Evolutionary conservation across 73 alveolate species (phyloP).

Genomic region (Stentor roeselii): DNA sequence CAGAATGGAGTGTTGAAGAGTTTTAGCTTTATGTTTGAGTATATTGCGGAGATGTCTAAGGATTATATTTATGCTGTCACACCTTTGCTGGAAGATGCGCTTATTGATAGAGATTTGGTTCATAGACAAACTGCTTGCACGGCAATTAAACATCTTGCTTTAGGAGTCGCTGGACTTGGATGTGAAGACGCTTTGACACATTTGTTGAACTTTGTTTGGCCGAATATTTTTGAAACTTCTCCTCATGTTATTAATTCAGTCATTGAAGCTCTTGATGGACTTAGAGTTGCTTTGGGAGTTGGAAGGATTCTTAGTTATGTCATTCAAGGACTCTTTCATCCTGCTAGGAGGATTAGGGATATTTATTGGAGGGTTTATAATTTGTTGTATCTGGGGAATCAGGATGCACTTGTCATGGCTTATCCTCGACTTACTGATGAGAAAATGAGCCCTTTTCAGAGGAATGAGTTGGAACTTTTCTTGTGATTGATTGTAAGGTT

Average conservation of each 20-base stretch:
- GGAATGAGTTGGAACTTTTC: slow-evolving; percentile 67
- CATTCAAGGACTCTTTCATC: slow-evolving; percentile 97
- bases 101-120: slow-evolving; percentile 98
- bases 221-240: slow-evolving; percentile 98
- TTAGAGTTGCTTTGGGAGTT: slow-evolving; percentile 97
- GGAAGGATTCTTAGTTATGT: slow-evolving; percentile 87
- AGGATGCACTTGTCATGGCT: slow-evolving; percentile 47
- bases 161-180: slow-evolving; percentile 92
- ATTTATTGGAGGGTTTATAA: slow-evolving; percentile 99
- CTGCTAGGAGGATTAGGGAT: slow-evolving; percentile 99
- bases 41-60: slow-evolving; percentile 99
- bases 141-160: slow-evolving; percentile 98
- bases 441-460: slow-evolving; percentile 31
- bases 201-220: slow-evolving; percentile 98
- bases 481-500: too few relatives aligned
- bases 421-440: slow-evolving; percentile 50
- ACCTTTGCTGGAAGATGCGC: slow-evolving; percentile 99
- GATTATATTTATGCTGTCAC: slow-evolving; percentile 98
- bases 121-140: slow-evolving; percentile 99
- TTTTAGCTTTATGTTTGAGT: slow-evolving; percentile 98
- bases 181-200: slow-evolving; percentile 99
- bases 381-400: slow-evolving; percentile 93
- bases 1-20: slow-evolving; percentile 99
- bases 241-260: slow-evolving; percentile 99
- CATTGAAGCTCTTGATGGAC: slow-evolving; percentile 99